Evolutionary conservation across 176 grass and related monocot species (phyloP), one percentile per base, ranked within the genome.

Genomic region (Calamus simplicifolius): DNA sequence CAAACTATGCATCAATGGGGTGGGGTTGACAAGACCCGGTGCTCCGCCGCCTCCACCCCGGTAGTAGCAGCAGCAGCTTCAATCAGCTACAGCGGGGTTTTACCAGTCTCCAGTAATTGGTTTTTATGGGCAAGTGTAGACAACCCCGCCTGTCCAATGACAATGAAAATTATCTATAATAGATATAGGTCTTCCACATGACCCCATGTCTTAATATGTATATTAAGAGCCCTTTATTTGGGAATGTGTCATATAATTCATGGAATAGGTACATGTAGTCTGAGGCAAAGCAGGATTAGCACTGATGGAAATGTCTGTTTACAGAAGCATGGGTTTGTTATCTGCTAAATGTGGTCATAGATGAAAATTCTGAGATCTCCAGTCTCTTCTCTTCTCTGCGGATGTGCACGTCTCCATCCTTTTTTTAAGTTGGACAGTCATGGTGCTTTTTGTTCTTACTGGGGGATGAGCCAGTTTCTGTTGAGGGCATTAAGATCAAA

Each of bases 71-170:
- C 87, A 85, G 62, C 71, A 57, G 25, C 53, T 19, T 52, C 84
- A 76, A 50, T 57, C 68, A 13, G 73, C 68, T 29, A 67, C 86
- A 52, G 17, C 70, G 23, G 84, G 84, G 27, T 98, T 98, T 35
- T 88, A 88, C 64, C 81, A 69, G 21, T 56, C 75, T 49, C 75
- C 88, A 38, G 73, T 79, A 27, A 53, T 78, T 59, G 84, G 81
- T 38, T 98, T 89, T 67, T 92, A 87, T 49, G 78, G 83, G 4
- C 81, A 81, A 5, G 64, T 82, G 38, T 87, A 92, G 71, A 72
- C 80, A 31, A 69, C 84, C 55, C 93, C 93, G 6, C 79, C 84
- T 27, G 76, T 57, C 55, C 88, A 89, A 72, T 79, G 76, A 51
- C 84, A 98, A 63, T 90, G 68, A 85, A 69, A 66, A 6, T 16